These are phyloP conservation scores for Cenchrus purpureus DNA, from an alignment of 176 grass and related monocot genomes.

Conservation along the genomic window DNA sequence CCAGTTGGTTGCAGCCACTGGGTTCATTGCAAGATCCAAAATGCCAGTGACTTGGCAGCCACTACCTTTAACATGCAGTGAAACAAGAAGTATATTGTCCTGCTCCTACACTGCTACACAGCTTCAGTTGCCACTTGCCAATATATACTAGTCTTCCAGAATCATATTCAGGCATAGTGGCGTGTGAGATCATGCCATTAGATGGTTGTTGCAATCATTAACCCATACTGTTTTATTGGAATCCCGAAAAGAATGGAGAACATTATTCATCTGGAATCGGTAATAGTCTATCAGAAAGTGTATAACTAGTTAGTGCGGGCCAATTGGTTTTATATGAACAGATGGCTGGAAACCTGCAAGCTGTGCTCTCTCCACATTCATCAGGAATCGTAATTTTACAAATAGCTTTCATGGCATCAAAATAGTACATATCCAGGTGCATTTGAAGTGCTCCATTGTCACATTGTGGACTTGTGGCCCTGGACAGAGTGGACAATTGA, in stretches of 20 bases:
- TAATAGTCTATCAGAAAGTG: conserved; percentile 30
- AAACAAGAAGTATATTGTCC: conserved; percentile 12
- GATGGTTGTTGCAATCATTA: conserved; percentile 15
- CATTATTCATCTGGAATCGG: conserved; percentile 2
- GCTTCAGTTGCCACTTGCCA: neutral
- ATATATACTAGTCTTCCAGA: neutral
- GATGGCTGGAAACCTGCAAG: conserved; percentile 23
- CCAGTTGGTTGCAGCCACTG: neutral
- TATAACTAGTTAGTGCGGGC: neutral
- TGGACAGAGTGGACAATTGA: neutral
- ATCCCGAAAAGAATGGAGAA: conserved; percentile 54
- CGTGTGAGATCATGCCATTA: conserved; percentile 3
- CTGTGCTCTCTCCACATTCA: conserved; percentile 48
- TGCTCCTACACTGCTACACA: neutral
- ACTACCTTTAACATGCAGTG: conserved; percentile 21
- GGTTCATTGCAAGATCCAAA: neutral
- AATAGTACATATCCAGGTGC: conserved; percentile 2
- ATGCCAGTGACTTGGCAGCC: conserved; percentile 41
- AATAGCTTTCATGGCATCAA: conserved; percentile 30
- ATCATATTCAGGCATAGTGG: conserved; percentile 9
- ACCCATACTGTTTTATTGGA: conserved; percentile 30
- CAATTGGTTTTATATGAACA: neutral
- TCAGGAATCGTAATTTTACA: conserved; percentile 2
- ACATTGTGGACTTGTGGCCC: conserved; percentile 6
- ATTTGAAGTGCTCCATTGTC: neutral